Conservation (phyloP, 2,329 filamentous ascomycete genomes). For the Hirsutella minnesotensis region DNA sequence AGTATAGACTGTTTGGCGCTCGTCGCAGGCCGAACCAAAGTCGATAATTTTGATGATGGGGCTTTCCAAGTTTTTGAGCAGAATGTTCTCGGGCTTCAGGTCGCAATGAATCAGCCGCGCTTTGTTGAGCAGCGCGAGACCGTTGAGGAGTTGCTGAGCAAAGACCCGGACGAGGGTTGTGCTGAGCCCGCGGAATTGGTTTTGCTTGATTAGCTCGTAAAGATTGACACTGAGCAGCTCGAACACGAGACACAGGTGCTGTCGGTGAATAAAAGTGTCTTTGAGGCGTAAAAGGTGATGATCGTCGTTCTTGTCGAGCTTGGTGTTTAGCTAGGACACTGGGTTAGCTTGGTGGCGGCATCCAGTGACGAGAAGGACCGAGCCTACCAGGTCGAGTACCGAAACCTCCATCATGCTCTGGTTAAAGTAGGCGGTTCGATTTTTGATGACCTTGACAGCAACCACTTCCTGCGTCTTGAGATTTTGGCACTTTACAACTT, state of each 20-base stretch:
- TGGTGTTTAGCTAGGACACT: constrained; percentile 68
- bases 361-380: background rate
- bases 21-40: constrained; percentile 96
- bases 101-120: constrained; percentile 96
- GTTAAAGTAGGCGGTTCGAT: constrained; percentile 97
- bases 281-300: constrained; percentile 90
- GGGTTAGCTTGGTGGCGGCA: constrained; percentile 12
- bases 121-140: constrained; percentile 85
- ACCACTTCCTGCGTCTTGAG: constrained; percentile 97
- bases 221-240: constrained; percentile 94
- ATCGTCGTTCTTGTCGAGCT: constrained; percentile 98
- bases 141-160: constrained; percentile 90
- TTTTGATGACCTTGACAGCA: constrained; percentile 98
- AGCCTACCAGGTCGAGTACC: constrained; percentile 75
- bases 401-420: constrained; percentile 99
- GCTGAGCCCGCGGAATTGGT: constrained; percentile 93
- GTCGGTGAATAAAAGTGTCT: constrained; percentile 95
- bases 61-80: constrained; percentile 95
- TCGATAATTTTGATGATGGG: constrained; percentile 99
- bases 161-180: constrained; percentile 96
- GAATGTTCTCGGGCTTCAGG: constrained; percentile 93
- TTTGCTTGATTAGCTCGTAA: constrained; percentile 98
- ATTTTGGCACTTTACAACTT: constrained; percentile 98
- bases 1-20: constrained; percentile 96
- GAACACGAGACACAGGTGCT: constrained; percentile 93